Conservation (phyloP, 2,329 filamentous ascomycete genomes). For the Colletotrichum sp. region DNA sequence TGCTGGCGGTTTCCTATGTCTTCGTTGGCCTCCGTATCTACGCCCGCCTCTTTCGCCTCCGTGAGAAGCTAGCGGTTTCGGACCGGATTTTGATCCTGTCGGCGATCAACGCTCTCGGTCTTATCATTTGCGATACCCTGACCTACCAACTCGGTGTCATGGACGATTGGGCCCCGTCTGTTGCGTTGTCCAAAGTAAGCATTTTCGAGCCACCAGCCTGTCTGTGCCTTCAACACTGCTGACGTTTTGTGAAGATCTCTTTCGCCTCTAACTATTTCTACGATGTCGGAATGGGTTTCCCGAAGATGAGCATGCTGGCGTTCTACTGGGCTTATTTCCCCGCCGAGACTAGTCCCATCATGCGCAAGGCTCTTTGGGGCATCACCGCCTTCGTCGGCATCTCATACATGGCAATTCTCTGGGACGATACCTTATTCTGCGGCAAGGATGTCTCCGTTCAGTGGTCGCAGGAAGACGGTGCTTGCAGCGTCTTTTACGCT, state of each 20-base stretch:
- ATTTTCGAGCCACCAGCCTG: not conserved
- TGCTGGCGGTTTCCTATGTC: conserved; percentile 27
- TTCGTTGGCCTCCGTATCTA: conserved; percentile 34
- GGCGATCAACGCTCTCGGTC: conserved; percentile 31
- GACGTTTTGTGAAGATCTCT: conserved; percentile 26
- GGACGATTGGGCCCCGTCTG: conserved; percentile 31
- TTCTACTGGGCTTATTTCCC: conserved; percentile 39
- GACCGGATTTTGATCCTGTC: conserved; percentile 32
- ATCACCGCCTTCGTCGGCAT: conserved; percentile 34
- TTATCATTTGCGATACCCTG: conserved; percentile 38
- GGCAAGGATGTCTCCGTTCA: conserved; percentile 35
- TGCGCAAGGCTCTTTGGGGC: conserved; percentile 31
- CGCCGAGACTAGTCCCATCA: conserved; percentile 24
- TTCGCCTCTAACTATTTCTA: conserved; percentile 41
- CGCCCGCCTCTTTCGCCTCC: conserved; percentile 32
- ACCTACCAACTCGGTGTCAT: conserved; percentile 34
- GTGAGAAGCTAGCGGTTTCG: conserved; percentile 31
- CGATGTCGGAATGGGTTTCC: conserved; percentile 39
- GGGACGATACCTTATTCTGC: conserved; percentile 38
- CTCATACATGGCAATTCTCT: conserved; percentile 34
- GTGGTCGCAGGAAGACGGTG: conserved; percentile 38
- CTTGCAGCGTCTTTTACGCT: conserved; percentile 38
- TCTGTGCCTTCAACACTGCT: not conserved
- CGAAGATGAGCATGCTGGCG: conserved; percentile 38
- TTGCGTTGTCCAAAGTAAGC: conserved; percentile 35